Evolutionary conservation across 805 yeast species (phyloP), one percentile per base, ranked within the genome.

Genomic region (Phaffomyces opuntiae): DNA sequence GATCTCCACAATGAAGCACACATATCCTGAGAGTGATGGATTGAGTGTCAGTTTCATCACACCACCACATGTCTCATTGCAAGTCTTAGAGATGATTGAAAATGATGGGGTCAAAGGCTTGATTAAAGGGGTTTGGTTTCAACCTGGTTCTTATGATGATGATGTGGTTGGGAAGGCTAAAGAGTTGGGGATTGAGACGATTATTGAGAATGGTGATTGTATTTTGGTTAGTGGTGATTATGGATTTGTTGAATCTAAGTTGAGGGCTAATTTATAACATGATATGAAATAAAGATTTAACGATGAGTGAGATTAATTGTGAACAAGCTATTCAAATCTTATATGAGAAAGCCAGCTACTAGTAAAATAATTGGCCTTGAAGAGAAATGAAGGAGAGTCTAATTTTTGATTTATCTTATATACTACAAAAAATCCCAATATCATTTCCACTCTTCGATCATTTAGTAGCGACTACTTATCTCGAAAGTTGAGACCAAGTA

Each of bases 81-180:
- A 70, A 7, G 59, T 72, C 0, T 56, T 81, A 34, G 61, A 68
- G 11, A 69, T 69, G 14, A 63, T 76, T 47, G 54, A 62, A 29
- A 43, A 56, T 14, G 44, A 57, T 7, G 57, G 58, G 9, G 52
- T 41, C 9, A 7, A 50, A 3, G 47, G 52, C 1, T 46, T 64
- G 0, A 64, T 83, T 14, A 74, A 74, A 53, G 79, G 82, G 1
- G 65, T 85, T 14, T 87, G 95, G 95, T 80, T 84, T 53, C 95
- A 87, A 57, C 95, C 95, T 0, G 95, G 95, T 0, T 75, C 88
- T 21, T 85, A 76, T 53, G 80, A 83, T 54, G 56, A 59, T 3
- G 70, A 67, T 12, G 77, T 75, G 4, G 66, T 83, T 16, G 65
- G 72, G 1, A 62, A 62, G 32, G 72, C 74, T 1, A 42, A 60